Base-by-base conservation (phyloP, 768 basidiomycete genomes). In the Mycena haematopus region DNA sequence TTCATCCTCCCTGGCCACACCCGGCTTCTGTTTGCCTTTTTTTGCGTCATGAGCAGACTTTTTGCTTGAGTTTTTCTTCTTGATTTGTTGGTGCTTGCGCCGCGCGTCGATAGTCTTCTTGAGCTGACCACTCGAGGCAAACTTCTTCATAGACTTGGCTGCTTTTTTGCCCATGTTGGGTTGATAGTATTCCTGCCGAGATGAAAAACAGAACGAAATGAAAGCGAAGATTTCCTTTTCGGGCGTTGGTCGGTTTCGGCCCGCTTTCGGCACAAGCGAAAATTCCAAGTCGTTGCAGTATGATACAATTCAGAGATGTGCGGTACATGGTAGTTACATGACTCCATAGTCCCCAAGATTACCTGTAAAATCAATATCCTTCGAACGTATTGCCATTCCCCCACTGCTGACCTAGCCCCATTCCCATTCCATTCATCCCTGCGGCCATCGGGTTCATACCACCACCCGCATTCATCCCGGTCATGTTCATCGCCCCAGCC, bases 51-150 rank as follows among this genome's bases (percentile, higher is more conserved):
- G 82, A 67, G 73, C 68, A 58, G 79, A 79, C 67, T 82, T 84
- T 66, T 90, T 83, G 44, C 82, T 80, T 71, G 91, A 84, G 29
- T 86, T 80, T 74, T 89, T 88, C 75, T 89, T 91, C 69, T 86
- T 84, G 64, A 86, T 78, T 70, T 92, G 84, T 70, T 94, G 89
- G 69, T 89, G 86, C 69, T 93, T 92, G 60, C 88, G 85, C n/a
- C 96, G 82, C 6, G 88, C 84, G 69, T 93, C 83, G 53, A 99
- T 97, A 21, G 87, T 86, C 67, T 92, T 90, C 71, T 93, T 93
- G 56, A 99, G 86, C 71, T 91, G 88, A 1, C 96, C 96, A 61
- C 91, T 93, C 4, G 92, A 81, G 10, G 89, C 91, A 68, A 96
- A 96, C 77, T 96, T 95, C 72, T 89, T 88, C 13, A 91, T 90